Evolutionary conservation across 768 basidiomycete genomes (phyloP), one percentile per base, ranked within the genome.

Genomic region (Royoungia palumana): DNA sequence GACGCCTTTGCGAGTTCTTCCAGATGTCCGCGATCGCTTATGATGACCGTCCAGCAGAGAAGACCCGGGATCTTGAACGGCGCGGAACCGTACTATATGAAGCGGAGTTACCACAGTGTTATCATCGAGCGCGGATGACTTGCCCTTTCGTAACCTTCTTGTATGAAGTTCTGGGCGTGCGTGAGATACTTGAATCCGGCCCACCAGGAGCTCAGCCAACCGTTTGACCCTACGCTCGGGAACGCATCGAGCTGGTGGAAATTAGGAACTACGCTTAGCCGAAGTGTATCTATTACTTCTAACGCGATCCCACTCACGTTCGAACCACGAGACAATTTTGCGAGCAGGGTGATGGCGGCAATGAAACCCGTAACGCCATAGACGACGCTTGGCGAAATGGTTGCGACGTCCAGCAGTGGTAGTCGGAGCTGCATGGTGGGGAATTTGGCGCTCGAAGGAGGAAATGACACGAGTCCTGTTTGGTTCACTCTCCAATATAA

Each of bases 1-100:
- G 72, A 60, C 7, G 72, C 70, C 41, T 62, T 72, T 6, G 65
- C 52, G 7, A 77, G 22, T 25, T 78, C 75, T 4, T 75, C 68
- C 24, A 75, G 55, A 11, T 66, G 46, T 21, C 60, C 48, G 1
- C 50, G 55, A 5, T 66, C 63, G 20, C 58, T 64, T 1, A 71
- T 51, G 6, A 79, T 44, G 21, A 78, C 67, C 0, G 64, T 52
- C 77, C 77, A 79, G 36, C 57, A 54, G 11, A 44, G 34, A 16
- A 61, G 24, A 11, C 50, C 46, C 1, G 68, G 49, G 24, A 69
- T 47, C 42, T 67, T 69, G 58, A 69, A 72, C 16, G 59, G 41
- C 3, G 52, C 47, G 19, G 40, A 47, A 34, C 62, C 60, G 55
- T 65, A 54, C 69, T 69, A 10, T 12, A 30, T 16, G 1, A 17